Evolutionary conservation across 768 basidiomycete species (phyloP).

Genomic region (Podaxis mareebaensis): DNA sequence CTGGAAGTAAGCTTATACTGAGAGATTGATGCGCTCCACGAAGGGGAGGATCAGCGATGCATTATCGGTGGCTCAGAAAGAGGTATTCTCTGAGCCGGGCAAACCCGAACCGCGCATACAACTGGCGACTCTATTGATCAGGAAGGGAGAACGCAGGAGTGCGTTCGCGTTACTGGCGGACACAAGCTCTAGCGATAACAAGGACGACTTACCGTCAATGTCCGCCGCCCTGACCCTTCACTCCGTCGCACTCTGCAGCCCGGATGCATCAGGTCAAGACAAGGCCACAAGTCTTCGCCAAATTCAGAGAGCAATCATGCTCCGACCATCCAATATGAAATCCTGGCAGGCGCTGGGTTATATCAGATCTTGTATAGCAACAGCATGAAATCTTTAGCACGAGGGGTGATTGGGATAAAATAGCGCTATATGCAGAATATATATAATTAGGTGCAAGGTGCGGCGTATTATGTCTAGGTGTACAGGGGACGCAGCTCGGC

Average conservation of each 20-base stretch:
- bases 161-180: conserved; percentile 50
- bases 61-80: conserved; percentile 53
- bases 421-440: background rate
- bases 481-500: conserved; percentile 10
- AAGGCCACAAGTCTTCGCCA: conserved; percentile 35
- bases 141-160: conserved; percentile 38
- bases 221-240: conserved; percentile 48
- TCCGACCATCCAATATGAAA: conserved; percentile 50
- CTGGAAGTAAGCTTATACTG: background rate
- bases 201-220: conserved; percentile 35
- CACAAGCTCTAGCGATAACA: conserved; percentile 17
- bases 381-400: background rate
- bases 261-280: conserved; percentile 20
- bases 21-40: background rate
- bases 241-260: conserved; percentile 42
- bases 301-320: conserved; percentile 65
- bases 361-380: conserved; percentile 33
- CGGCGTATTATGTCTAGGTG: conserved; percentile 5
- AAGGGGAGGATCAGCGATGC: conserved; percentile 55
- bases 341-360: conserved; percentile 66
- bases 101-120: conserved; percentile 47
- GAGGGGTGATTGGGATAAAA: background rate
- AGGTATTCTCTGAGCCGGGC: conserved; percentile 58
- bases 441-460: conserved; percentile 15
- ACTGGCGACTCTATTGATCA: conserved; percentile 57